Conservation (phyloP, 2,329 filamentous ascomycete species). For the Chalara sp. region DNA sequence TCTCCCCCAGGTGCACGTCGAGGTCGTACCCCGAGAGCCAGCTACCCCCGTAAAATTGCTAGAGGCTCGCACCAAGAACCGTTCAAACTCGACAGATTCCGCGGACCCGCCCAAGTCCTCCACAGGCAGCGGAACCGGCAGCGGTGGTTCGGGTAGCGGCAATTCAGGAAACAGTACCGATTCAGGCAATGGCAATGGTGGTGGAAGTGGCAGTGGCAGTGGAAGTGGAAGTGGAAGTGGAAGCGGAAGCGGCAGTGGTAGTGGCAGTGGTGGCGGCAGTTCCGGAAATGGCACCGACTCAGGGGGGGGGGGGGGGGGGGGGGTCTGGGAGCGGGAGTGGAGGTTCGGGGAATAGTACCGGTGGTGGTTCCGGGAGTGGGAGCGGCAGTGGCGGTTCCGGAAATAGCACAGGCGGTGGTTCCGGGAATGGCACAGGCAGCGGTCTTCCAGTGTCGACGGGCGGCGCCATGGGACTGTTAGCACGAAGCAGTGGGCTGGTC, state of each 20-base stretch:
- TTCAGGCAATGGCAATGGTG: background rate
- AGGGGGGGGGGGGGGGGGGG: no score
- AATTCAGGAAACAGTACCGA: background rate
- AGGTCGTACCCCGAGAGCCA: no score
- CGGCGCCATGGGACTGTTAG: constrained; percentile 6
- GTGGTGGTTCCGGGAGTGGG: background rate
- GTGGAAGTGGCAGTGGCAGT: background rate
- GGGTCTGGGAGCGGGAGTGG: constrained; percentile 9
- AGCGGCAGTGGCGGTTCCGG: constrained; percentile 9
- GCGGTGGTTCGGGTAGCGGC: no score
- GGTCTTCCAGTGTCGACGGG: constrained; percentile 10
- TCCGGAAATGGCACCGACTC: background rate
- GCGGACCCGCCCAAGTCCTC: constrained; percentile 2
- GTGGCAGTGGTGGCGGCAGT: constrained; percentile 5
- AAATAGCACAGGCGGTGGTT: background rate
- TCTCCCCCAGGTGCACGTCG: no score
- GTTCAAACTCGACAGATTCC: no score
- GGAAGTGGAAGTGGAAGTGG: no score
- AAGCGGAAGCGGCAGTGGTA: no score
- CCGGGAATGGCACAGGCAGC: constrained; percentile 5
- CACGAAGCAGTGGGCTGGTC: constrained; percentile 21
- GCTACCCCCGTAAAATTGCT: no score
- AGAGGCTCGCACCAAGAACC: no score
- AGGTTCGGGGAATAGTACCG: background rate
- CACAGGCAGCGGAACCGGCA: constrained; percentile 17